Conservation (phyloP, 208 protist species). For the Acanthamoeba lenticulata region DNA sequence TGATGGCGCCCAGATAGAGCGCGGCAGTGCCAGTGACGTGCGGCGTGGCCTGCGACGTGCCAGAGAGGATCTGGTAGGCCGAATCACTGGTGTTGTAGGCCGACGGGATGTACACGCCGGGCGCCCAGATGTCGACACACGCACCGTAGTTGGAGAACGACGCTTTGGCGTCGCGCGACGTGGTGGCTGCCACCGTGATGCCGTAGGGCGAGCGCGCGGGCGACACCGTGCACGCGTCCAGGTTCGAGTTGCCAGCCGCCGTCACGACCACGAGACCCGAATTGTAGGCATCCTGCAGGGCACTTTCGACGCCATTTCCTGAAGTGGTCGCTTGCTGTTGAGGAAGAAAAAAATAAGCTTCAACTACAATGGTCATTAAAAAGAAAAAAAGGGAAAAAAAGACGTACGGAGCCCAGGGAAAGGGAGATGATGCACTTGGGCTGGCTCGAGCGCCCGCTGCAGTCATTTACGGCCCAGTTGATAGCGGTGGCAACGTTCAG, state of each 20-base stretch:
- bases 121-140: conserved; percentile 41
- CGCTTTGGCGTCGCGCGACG: neutral
- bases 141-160: conserved; percentile 66
- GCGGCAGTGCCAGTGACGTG: neutral
- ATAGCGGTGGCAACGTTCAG: neutral
- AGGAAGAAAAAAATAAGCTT: too few relatives aligned
- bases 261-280: neutral
- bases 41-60: neutral
- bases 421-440: neutral
- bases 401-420: too few relatives aligned
- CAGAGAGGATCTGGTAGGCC: neutral
- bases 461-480: neutral
- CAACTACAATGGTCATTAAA: too few relatives aligned
- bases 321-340: too few relatives aligned
- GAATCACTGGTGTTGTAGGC: neutral
- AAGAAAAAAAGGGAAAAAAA: too few relatives aligned
- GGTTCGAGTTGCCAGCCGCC: conserved; percentile 47
- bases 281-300: neutral
- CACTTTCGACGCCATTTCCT: neutral
- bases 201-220: neutral
- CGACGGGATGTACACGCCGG: neutral
- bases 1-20: neutral
- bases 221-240: conserved; percentile 14
- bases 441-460: too few relatives aligned
- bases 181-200: conserved; percentile 23